phyloP scores from a whole-genome alignment of 129 eudicot genomes.

The Mikania micrantha region DNA sequence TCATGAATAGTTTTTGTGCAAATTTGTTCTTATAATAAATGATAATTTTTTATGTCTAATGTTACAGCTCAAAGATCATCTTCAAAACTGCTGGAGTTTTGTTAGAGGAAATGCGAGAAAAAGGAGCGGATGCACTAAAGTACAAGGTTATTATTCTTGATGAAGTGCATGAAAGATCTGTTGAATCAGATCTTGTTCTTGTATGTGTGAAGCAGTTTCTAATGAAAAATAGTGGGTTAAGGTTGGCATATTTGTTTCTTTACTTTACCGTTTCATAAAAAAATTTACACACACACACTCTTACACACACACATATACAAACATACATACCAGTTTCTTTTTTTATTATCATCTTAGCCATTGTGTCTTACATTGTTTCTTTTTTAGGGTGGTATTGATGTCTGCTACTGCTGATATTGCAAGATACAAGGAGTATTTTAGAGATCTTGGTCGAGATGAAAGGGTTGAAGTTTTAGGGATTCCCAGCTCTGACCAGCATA shows the following conservation, averaged over 20 bases:
- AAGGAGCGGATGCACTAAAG: conserved; percentile 72
- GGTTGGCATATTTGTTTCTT: conserved; percentile 38
- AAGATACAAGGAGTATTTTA: conserved; percentile 81
- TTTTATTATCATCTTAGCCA: neutral
- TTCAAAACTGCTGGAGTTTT: conserved; percentile 99
- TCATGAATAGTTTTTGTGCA: neutral
- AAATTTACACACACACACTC: no score
- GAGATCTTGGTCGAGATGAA: conserved; percentile 87
- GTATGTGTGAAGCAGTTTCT: conserved; percentile 89
- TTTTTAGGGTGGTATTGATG: conserved; percentile 92
- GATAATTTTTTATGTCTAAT: neutral
- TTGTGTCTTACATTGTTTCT: neutral
- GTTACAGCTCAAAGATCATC: conserved; percentile 75
- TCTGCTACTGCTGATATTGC: conserved; percentile 96
- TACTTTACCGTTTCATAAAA: neutral
- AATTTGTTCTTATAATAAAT: neutral
- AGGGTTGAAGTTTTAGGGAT: conserved; percentile 89
- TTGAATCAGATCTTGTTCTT: conserved; percentile 97
- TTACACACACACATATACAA: no score
- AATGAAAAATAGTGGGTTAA: conserved; percentile 52
- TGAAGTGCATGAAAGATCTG: conserved; percentile 98
- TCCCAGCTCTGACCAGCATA: conserved; percentile 65
- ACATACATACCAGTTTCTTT: no score
- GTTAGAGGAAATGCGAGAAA: conserved; percentile 96
- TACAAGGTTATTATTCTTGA: conserved; percentile 92